Base-by-base conservation (phyloP, 2,329 filamentous ascomycete genomes). In the Nemania abortiva region DNA sequence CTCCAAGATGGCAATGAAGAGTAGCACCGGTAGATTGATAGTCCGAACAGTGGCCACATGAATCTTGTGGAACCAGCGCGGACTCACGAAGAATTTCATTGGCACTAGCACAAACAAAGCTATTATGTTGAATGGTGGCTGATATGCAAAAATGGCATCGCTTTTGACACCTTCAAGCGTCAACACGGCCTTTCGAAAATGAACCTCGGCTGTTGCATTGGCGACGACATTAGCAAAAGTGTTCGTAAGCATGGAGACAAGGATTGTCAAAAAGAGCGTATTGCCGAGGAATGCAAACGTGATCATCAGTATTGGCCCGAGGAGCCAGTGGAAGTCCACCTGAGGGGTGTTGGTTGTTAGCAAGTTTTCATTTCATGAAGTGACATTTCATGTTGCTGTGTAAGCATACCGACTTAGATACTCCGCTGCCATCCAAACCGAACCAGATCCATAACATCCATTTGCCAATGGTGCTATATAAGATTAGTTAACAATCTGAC, bases 381-480 rank as follows among this genome's bases (percentile, higher is more conserved):
- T 6, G 6, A 0, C n/a, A 5, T 20, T 39, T 39, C 2, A 6
- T 11, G 15, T 53, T 20, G 6, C 10, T 22, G 11, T 47, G 10
- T 11, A 62, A 18, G 77, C 83, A 76, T 76, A 86, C 85, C 65
- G 88, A 88, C 72, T 84, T 79, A 56, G 88, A 84, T 50, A 91
- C 89, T 7, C 89, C 89, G 3, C 86, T 89, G 6, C 88, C 93
- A 74, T 96, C 93, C 1, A 97, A 87, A 1, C 93, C 93, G 76
- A 97, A 96, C 93, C 93, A 97, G 72, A 97, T 95, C 87, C 92
- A 96, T 1, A 96, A 87, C 92, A 97, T 95, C 93, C 93, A 97
- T 80, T 95, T 94, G 53, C 89, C 89, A 70, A 96, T 94, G 1
- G 90, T 92, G 4, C 85, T 87, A 55, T 31, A 45, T 0, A 70